phyloP scores from a whole-genome alignment of 83 land plant genomes.

The Picea abies region DNA sequence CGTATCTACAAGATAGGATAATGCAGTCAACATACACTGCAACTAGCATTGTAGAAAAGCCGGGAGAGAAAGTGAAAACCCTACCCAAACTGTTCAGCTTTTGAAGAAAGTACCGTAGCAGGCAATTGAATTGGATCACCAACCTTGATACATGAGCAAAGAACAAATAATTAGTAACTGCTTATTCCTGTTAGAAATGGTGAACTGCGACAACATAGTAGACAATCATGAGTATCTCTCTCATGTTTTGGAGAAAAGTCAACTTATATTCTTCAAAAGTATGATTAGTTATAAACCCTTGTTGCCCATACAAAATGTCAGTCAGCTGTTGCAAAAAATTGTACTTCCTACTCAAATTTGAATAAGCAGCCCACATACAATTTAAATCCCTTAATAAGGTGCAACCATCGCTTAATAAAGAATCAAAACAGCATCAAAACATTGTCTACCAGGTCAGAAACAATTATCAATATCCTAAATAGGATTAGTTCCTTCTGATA shows the following conservation, averaged over 20 bases:
- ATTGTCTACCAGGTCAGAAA: not conserved
- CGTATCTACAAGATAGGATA: constrained; percentile 56
- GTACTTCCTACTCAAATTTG: not conserved
- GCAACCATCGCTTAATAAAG: not conserved
- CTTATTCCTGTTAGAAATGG: not conserved
- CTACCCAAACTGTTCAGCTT: constrained; percentile 84
- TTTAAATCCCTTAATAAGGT: not conserved
- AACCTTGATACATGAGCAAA: constrained; percentile 44
- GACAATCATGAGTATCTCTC: too few relatives aligned
- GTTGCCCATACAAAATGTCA: not conserved
- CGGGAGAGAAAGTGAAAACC: not conserved
- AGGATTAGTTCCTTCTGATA: not conserved
- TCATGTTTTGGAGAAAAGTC: too few relatives aligned
- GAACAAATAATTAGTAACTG: not conserved
- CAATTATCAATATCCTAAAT: not conserved
- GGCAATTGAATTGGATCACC: constrained; percentile 98
- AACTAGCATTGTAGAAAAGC: not conserved
- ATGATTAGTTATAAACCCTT: too few relatives aligned
- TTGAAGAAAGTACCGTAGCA: constrained; percentile 90
- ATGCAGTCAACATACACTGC: not conserved
- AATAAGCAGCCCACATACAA: not conserved
- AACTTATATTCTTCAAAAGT: too few relatives aligned
- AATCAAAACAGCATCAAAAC: constrained; percentile 4
- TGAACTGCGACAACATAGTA: not conserved
- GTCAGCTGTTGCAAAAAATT: not conserved